These are phyloP conservation scores for Cercophora newfieldiana DNA, from an alignment of 495 filamentous ascomycete genomes.

Conservation along the genomic window DNA sequence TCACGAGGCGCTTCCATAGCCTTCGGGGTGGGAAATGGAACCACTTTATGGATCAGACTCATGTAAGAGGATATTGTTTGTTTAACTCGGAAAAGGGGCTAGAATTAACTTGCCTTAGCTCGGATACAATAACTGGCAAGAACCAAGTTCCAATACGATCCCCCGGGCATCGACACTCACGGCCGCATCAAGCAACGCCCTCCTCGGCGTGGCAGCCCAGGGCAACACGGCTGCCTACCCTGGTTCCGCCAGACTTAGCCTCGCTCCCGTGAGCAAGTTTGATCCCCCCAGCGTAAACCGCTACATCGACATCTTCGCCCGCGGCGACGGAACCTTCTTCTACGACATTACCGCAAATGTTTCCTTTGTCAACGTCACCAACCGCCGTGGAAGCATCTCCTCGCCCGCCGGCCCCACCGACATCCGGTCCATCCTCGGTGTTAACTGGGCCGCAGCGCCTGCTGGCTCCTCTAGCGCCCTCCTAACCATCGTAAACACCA, in stretches of 20 bases:
- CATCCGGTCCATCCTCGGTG: conserved; percentile 48
- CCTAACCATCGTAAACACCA: conserved; percentile 43
- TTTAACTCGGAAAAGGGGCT: background rate
- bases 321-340: conserved; percentile 51
- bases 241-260: conserved; percentile 43
- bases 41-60: conserved; percentile 42
- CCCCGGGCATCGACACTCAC: conserved; percentile 47
- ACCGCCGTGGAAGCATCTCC: conserved; percentile 44
- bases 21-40: conserved; percentile 64
- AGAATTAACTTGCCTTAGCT: conserved; percentile 3
- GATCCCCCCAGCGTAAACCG: conserved; percentile 41
- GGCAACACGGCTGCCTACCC: conserved; percentile 52
- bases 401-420: conserved; percentile 41
- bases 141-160: conserved; percentile 55
- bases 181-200: conserved; percentile 45
- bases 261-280: conserved; percentile 55
- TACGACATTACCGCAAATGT: conserved; percentile 51
- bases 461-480: conserved; percentile 41
- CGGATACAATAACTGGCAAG: conserved; percentile 51
- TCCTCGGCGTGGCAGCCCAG: conserved; percentile 59
- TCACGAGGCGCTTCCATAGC: conserved; percentile 57
- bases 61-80: conserved; percentile 2
- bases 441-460: conserved; percentile 56
- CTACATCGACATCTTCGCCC: conserved; percentile 60
- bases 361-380: conserved; percentile 52